Evolutionary conservation across 1,284 basidiomycete species (phyloP), one percentile per base, ranked within the genome.

Genomic region (Rhodotorula sp.): DNA sequence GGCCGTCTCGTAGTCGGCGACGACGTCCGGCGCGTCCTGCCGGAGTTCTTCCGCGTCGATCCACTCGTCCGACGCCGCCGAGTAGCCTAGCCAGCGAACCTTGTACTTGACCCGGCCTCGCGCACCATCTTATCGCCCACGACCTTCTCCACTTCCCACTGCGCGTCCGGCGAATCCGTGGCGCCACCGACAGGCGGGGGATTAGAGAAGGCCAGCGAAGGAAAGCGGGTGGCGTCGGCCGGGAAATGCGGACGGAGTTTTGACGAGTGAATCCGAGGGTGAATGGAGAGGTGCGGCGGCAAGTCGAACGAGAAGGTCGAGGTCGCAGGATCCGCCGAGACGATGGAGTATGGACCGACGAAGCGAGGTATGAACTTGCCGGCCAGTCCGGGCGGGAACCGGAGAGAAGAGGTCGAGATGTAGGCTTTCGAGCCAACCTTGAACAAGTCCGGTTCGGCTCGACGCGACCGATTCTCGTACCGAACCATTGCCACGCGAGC

Each of bases 191-290:
- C n/a, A n/a, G n/a, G n/a, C n/a, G n/a, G n/a, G n/a, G n/a, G n/a
- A n/a, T 16, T 5, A 5, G 28, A 1, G 48, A 69, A 56, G n/a
- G 62, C 26, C 14, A 63, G 68, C 2, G 68, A 56, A 0, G 68
- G 68, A 34, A 69, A 69, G 15, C 31, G 63, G 5, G 10, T 0
- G 45, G 59, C 34, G 59, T 65, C 68, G 59, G 61, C 65, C 23
- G 62, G 52, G 59, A 31, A 54, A n/a, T 38, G 43, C 4, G 63
- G 68, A 1, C 63, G 63, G 19, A 69, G 63, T 3, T 54, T 57
- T 7, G 63, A 69, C 0, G 68, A 2, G 43, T 65, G 63, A 45
- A 69, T 3, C 0, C 15, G 3, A 0, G 12, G 1, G 54, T 69
- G 67, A 48, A 69, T 28, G 23, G 28, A 19, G 23, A 64, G 52